Evolutionary conservation across 2,329 filamentous ascomycete species (phyloP).

Genomic region (Botrytis squamosa): DNA sequence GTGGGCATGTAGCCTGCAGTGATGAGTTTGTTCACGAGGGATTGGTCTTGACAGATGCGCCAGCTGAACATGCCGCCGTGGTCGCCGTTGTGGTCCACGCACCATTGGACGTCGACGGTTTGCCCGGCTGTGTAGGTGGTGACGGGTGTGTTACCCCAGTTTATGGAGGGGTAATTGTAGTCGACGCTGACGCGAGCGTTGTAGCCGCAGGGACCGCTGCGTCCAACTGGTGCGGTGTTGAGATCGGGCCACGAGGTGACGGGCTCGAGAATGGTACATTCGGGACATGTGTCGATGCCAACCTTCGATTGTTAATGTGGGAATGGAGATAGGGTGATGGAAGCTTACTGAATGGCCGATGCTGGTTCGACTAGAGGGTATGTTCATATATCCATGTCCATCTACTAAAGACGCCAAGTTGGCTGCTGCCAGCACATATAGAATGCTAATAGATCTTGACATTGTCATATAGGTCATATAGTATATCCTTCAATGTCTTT

Average conservation of each 20-base stretch:
- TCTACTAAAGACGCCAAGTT: constrained; percentile 9
- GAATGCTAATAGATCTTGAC: neutral
- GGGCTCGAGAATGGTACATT: constrained; percentile 55
- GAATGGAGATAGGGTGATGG: neutral
- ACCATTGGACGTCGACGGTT: constrained; percentile 53
- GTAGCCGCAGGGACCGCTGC: constrained; percentile 53
- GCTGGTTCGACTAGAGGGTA: constrained; percentile 46
- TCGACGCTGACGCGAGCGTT: constrained; percentile 53
- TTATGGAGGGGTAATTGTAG: constrained; percentile 19
- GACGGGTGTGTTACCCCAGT: constrained; percentile 47
- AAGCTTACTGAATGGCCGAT: constrained; percentile 49
- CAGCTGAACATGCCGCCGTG: constrained; percentile 58
- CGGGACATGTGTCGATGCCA: constrained; percentile 51
- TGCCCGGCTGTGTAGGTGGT: constrained; percentile 48
- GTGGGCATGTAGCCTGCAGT: constrained; percentile 49
- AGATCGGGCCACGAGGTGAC: constrained; percentile 52
- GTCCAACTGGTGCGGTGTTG: constrained; percentile 46
- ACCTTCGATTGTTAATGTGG: neutral
- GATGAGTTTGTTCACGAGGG: constrained; percentile 51
- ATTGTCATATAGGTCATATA: neutral
- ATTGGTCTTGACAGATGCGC: constrained; percentile 53
- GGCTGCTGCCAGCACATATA: neutral
- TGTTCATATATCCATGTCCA: constrained; percentile 49
- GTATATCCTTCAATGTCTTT: neutral
- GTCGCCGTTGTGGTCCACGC: constrained; percentile 55